Conservation (phyloP, 2,329 filamentous ascomycete species). For the Hypoxylon sp. region DNA sequence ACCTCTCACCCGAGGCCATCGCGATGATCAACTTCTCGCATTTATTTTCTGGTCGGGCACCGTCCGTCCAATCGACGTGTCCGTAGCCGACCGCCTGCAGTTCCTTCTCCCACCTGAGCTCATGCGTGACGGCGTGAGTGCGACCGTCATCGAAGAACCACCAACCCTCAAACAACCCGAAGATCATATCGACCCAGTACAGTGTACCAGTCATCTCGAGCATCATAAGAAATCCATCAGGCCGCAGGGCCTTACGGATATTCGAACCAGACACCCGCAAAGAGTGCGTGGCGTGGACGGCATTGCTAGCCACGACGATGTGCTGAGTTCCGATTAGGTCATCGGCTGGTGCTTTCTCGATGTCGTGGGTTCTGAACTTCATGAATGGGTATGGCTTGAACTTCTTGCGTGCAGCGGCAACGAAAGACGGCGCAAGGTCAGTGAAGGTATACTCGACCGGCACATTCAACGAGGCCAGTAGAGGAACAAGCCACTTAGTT, state of each 20-base stretch:
- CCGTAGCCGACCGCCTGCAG: conserved; percentile 51
- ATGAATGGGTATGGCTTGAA: conserved; percentile 51
- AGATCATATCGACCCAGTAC: conserved; percentile 56
- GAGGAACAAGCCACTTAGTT: conserved; percentile 51
- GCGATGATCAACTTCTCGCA: conserved; percentile 54
- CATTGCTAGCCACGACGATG: conserved; percentile 56
- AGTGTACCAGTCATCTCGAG: conserved; percentile 55
- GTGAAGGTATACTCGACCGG: conserved; percentile 59
- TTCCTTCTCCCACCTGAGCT: conserved; percentile 47
- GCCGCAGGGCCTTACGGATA: conserved; percentile 51
- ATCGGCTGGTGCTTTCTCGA: conserved; percentile 49
- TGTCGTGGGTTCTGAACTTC: conserved; percentile 52
- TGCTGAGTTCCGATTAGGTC: conserved; percentile 52
- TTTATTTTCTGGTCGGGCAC: conserved; percentile 45
- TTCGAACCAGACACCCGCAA: conserved; percentile 49
- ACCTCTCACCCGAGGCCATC: conserved; percentile 47
- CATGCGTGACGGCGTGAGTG: conserved; percentile 45
- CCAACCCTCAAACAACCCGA: conserved; percentile 59
- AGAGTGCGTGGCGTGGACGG: conserved; percentile 57
- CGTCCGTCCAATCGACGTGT: conserved; percentile 54
- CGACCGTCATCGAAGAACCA: conserved; percentile 57
- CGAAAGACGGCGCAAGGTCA: conserved; percentile 56
- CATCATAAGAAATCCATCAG: conserved; percentile 56
- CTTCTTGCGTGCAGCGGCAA: conserved; percentile 50
- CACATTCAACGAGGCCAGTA: conserved; percentile 49